Conservation (phyloP, 805 yeast genomes). For the Ogataea salicorniae region DNA sequence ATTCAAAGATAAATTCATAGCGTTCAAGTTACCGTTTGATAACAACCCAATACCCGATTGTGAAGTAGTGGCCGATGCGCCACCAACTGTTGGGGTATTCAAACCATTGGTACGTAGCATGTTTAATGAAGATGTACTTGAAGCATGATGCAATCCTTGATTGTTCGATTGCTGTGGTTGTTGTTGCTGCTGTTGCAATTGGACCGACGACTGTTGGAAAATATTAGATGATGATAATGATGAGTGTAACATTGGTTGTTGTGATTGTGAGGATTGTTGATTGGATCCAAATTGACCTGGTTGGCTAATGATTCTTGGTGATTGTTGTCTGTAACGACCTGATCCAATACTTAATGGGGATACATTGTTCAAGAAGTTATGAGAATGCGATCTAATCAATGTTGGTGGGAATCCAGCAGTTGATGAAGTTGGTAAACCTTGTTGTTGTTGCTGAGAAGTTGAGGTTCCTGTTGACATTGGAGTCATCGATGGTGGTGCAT, state of each 20-base stretch:
- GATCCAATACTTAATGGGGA: conserved; percentile 23
- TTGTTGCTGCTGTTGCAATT: conserved; percentile 18
- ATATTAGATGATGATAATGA: conserved; percentile 16
- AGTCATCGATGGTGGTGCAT: conserved; percentile 11
- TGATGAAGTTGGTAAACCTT: conserved; percentile 5
- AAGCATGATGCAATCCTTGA: conserved; percentile 25
- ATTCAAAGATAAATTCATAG: no score
- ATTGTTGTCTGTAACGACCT: conserved; percentile 32
- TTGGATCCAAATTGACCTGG: conserved; percentile 10
- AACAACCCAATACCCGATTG: conserved; percentile 4
- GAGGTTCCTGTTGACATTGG: conserved; percentile 5
- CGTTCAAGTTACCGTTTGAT: no score
- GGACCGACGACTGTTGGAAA: conserved; percentile 16
- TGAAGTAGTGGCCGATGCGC: no score
- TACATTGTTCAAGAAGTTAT: conserved; percentile 23
- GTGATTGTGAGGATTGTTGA: conserved; percentile 4
- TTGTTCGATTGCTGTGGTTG: conserved; percentile 10
- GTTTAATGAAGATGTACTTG: conserved; percentile 29
- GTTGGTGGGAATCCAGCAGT: conserved; percentile 22
- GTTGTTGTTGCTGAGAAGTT: conserved; percentile 1
- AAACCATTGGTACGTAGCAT: conserved; percentile 24
- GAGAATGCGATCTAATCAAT: conserved; percentile 33
- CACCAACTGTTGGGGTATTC: conserved; percentile 7
- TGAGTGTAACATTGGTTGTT: conserved; percentile 9
- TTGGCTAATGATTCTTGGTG: conserved; percentile 27